Base-by-base conservation (phyloP, 2,329 filamentous ascomycete species). In the Bimuria novae-zelandiae region DNA sequence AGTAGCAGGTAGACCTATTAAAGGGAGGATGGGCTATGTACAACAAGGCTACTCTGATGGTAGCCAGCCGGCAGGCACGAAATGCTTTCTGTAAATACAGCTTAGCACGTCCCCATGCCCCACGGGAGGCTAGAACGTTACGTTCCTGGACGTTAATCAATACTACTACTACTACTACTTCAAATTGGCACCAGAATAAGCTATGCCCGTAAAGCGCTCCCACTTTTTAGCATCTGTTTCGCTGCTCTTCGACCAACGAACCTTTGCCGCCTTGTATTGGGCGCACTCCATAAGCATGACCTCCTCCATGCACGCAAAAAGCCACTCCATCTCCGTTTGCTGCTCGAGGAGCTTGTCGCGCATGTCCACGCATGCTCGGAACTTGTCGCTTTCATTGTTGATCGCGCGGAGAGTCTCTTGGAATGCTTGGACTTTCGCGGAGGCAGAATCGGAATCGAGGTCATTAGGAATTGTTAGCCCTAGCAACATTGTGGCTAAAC, bases 191-290 rank as follows among this genome's bases (percentile, higher is more conserved):
- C n/a, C n/a, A n/a, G n/a, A n/a, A n/a, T n/a, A n/a, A n/a, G 46
- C 56, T 12, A 52, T 50, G 12, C 50, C 49, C 21, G 53, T 11
- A 35, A 57, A 59, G 16, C 53, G 40, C 50, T 55, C 44, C 56
- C 41, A 61, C 32, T 54, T 36, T 30, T 57, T 59, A n/a, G 39
- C 41, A 39, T 61, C 47, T 16, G 43, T 40, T 14, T 49, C 43
- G 43, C 37, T 23, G 36, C 29, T 41, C 14, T 37, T 29, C 29
- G 10, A 3, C 42, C 42, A 45, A 22, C 17, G 27, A 6, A 12
- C 23, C 42, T 52, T 45, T 14, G 49, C 23, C 21, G 45, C 23
- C 19, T 49, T 52, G 45, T 56, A 56, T 52, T 35, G 37, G 16
- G 21, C 12, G 33, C 49, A 56, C 46, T 56, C 53, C 17, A 7